Evolutionary conservation across 768 basidiomycete genomes (phyloP).

Genomic region (Boletellus ananiceps): DNA sequence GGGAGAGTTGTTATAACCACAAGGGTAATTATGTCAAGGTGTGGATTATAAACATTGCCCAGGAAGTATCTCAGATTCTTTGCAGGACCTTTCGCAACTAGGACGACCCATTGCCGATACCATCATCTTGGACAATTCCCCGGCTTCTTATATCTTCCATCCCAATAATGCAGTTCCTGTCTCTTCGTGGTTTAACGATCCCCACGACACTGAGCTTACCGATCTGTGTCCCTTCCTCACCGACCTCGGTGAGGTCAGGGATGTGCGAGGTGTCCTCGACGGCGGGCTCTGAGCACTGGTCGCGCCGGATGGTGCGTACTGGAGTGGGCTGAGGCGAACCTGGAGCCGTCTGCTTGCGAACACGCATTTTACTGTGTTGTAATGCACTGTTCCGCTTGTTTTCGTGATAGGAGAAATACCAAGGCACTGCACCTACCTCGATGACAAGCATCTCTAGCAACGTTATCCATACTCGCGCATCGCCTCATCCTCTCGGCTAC

Average conservation of each 20-base stretch:
- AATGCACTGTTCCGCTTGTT: constrained; percentile 27
- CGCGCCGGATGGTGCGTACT: constrained; percentile 17
- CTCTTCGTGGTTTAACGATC: constrained; percentile 99
- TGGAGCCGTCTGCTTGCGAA: constrained; percentile 19
- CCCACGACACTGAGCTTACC: constrained; percentile 95
- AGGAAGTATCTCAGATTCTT: constrained; percentile 1
- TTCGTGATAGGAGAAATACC: constrained; percentile 29
- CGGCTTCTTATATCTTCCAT: constrained; percentile 98
- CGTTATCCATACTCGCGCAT: constrained; percentile 1
- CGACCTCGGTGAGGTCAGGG: constrained; percentile 79
- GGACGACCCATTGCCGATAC: constrained; percentile 91
- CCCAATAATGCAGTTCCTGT: constrained; percentile 99
- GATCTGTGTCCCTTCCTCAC: constrained; percentile 93
- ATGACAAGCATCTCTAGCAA: constrained; percentile 11
- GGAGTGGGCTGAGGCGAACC: constrained; percentile 15
- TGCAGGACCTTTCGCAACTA: constrained; percentile 94
- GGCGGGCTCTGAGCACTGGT: constrained; percentile 57
- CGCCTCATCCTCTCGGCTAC: constrained; percentile 1
- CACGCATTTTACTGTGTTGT: constrained; percentile 20
- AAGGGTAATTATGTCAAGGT: constrained; percentile 99
- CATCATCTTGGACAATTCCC: constrained; percentile 98
- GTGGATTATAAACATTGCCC: constrained; percentile 12
- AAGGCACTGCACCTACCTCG: constrained; percentile 18
- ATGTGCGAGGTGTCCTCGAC: constrained; percentile 89
- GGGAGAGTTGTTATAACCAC: constrained; percentile 99